Evolutionary conservation across 1,284 basidiomycete species (phyloP), one percentile per base, ranked within the genome.

Genomic region (Ceratobasidium sp.): DNA sequence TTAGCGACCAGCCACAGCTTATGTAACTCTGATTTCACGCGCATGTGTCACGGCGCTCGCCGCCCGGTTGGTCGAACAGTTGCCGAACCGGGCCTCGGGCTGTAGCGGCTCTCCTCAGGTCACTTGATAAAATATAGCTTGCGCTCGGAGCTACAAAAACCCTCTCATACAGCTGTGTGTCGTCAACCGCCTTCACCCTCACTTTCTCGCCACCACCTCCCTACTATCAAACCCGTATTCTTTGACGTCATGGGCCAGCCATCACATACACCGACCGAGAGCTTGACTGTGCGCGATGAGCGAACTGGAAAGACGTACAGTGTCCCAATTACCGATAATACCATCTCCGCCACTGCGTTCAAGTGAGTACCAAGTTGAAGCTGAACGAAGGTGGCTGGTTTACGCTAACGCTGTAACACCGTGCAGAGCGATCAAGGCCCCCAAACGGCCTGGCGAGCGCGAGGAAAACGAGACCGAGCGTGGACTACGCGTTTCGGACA

Each of bases 391-490:
- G 15, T 65, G 5, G 46, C 40, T 52, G 12, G 6, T 5, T 26
- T 48, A 42, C 33, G 40, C 50, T 42, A 33, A 57, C 80, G 17
- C n/a, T 42, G 7, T 3, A 13, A 44, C 33, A 13, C 52, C 23
- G 52, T 10, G 13, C 13, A 76, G 73, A 66, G 73, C 73, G 17
- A 79, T 83, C 80, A 88, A 89, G 54, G 92, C 93, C 0, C 85
- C 90, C 0, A 80, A 85, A 23, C 87, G 86, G 44, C 83, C 87
- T 38, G 89, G 88, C 1, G 93, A 94, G 82, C 87, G 93, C 50
- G 89, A 89, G 70, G 94, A 96, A 87, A 94, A 96, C 83, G 95
- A 96, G 86, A 92, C 92, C 0, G 89, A 91, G 84, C 92, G 91
- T 78, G 95, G 94, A 0, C 84, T 96, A 40, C 89, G 93, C 50